A percentile compares a stretch with the other conserved stretches of the same genome.
These are phyloP conservation scores for Aureobasidium sp. DNA, from an alignment of 2,329 filamentous ascomycete species.

Conservation along the genomic window DNA sequence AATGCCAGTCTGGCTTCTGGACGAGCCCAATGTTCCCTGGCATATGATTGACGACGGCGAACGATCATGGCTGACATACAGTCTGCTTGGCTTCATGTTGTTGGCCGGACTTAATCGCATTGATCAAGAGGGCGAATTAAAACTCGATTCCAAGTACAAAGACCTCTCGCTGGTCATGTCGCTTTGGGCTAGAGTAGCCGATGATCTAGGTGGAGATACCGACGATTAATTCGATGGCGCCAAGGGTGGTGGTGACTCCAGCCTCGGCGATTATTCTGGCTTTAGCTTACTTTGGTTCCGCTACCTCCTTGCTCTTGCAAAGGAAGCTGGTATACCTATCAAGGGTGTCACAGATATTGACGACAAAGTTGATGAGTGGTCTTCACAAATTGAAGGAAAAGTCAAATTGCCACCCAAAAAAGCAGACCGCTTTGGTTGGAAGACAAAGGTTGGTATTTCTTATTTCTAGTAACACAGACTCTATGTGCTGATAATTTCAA, in stretches of 20 bases:
- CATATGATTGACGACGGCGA: neutral
- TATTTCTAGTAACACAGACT: neutral
- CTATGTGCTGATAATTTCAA: neutral
- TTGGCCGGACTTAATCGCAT: neutral
- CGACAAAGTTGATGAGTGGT: neutral
- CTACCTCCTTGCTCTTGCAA: slow-evolving; percentile 1
- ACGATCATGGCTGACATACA: neutral
- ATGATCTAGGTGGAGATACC: neutral
- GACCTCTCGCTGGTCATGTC: neutral
- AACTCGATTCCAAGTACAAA: slow-evolving; percentile 1
- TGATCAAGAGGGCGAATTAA: neutral
- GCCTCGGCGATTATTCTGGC: neutral
- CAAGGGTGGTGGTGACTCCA: neutral
- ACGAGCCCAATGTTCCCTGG: neutral
- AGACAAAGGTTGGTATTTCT: neutral
- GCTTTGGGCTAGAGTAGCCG: neutral
- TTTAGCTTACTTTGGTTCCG: slow-evolving; percentile 1
- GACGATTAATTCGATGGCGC: neutral
- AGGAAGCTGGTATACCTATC: neutral
- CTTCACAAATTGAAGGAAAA: neutral
- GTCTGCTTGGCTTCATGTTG: slow-evolving; percentile 4
- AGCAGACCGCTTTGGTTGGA: slow-evolving; percentile 4
- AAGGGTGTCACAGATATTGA: neutral
- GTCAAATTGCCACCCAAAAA: slow-evolving; percentile 2
- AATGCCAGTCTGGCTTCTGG: neutral